A percentile compares a stretch with the other conserved stretches of the same genome.
phyloP scores from a whole-genome alignment of 108 stramenopile species.

The Pseudonitzschia multistriata region DNA sequence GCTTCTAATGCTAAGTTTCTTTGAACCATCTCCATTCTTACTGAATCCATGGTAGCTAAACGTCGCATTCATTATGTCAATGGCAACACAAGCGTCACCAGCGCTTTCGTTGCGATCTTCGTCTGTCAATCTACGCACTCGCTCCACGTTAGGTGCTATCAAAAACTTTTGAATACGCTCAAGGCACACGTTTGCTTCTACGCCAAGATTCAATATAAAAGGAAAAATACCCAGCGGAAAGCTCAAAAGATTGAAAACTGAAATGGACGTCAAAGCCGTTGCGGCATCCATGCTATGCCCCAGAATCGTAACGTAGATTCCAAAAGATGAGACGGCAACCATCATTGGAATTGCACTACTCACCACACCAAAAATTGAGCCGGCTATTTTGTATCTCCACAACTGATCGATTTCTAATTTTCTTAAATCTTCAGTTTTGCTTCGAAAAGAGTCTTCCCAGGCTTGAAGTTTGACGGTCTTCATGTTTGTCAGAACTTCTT shows the following conservation, averaged over 20 bases:
- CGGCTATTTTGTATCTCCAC: conserved; percentile 42
- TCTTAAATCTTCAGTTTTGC: conserved; percentile 47
- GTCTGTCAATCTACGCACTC: conserved; percentile 37
- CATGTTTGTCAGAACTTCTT: conserved; percentile 83
- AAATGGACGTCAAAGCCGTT: conserved; percentile 63
- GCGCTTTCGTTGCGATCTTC: neutral
- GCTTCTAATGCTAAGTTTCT: conserved; percentile 23
- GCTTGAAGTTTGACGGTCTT: conserved; percentile 94
- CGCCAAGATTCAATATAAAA: conserved; percentile 76
- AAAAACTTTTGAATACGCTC: conserved; percentile 78
- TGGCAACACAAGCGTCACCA: conserved; percentile 21
- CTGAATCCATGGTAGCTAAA: conserved; percentile 31
- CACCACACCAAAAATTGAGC: conserved; percentile 26
- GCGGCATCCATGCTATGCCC: conserved; percentile 80
- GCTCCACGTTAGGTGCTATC: conserved; percentile 46
- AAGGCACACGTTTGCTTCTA: conserved; percentile 88
- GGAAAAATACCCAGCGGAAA: conserved; percentile 89
- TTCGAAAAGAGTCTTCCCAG: conserved; percentile 83
- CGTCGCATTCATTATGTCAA: conserved; percentile 25
- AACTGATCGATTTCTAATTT: conserved; percentile 57
- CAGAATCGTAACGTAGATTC: conserved; percentile 49
- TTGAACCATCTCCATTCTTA: conserved; percentile 10
- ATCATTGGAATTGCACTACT: conserved; percentile 66
- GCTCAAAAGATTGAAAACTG: conserved; percentile 92
- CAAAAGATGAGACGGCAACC: conserved; percentile 84